These are phyloP conservation scores for Magnolia sinica DNA, from an alignment of 164 flowering plant species.

Conservation along the genomic window DNA sequence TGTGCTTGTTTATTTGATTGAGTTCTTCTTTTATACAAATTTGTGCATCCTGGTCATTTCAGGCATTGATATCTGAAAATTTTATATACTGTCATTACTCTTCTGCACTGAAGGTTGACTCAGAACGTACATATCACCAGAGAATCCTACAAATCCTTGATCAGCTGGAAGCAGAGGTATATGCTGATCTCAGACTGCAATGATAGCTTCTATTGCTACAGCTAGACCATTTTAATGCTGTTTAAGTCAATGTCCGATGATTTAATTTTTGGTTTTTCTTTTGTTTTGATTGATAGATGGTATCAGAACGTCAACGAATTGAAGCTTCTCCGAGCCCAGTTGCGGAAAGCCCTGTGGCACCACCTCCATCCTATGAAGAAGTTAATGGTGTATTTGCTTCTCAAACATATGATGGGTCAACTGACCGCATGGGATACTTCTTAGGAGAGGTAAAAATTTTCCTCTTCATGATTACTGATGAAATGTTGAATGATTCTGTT, in stretches of 20 bases:
- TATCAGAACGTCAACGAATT: constrained; percentile 65
- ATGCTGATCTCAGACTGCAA: neutral
- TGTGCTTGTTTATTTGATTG: neutral
- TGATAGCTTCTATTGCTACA: neutral
- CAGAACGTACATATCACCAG: constrained; percentile 78
- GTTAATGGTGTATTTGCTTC: constrained; percentile 54
- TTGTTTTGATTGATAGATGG: constrained; percentile 46
- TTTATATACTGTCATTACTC: neutral
- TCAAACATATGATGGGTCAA: constrained; percentile 41
- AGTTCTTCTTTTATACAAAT: neutral
- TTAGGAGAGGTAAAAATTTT: constrained; percentile 66
- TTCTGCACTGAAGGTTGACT: constrained; percentile 62
- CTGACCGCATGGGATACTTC: constrained; percentile 65
- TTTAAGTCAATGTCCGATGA: neutral
- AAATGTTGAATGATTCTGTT: neutral
- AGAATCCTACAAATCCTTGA: constrained; percentile 79
- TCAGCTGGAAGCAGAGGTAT: constrained; percentile 84
- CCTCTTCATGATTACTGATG: neutral
- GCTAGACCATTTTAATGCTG: neutral
- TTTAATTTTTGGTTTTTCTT: neutral
- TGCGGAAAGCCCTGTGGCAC: constrained; percentile 45
- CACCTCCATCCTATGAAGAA: constrained; percentile 81
- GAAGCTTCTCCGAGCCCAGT: constrained; percentile 65
- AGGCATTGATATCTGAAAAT: neutral
- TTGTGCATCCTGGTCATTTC: neutral